Percentiles rank a stretch among this genome's conserved stretches.
Evolutionary conservation across 441 rosid species (phyloP).

Genomic region (Sinapis alba): DNA sequence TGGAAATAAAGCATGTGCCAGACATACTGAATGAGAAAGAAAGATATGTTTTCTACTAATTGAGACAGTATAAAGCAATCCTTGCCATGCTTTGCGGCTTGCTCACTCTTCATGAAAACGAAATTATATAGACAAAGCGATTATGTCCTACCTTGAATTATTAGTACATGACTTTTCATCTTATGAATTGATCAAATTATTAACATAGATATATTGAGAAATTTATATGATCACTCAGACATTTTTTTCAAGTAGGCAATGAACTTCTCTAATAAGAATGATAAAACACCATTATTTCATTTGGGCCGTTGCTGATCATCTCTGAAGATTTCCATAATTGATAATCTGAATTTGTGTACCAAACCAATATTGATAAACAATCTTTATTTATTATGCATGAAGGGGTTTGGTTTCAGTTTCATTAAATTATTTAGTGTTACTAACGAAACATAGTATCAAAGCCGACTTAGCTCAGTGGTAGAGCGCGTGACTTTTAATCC

Average conservation of each 20-base stretch:
- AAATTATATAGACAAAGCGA: background rate
- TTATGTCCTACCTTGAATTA: slow-evolving; percentile 4
- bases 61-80: slow-evolving; percentile 23
- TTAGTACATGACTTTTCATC: background rate
- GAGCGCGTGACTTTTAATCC: slow-evolving; percentile 54
- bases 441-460: background rate
- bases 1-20: slow-evolving; percentile 29
- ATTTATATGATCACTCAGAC: background rate
- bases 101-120: background rate
- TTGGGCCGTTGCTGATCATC: slow-evolving; percentile 8
- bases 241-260: background rate
- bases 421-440: background rate
- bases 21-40: slow-evolving; percentile 21
- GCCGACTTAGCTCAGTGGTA: slow-evolving; percentile 56
- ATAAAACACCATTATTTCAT: slow-evolving; percentile 25
- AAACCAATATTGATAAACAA: background rate
- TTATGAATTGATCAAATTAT: background rate
- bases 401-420: background rate
- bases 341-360: slow-evolving; percentile 16
- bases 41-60: slow-evolving; percentile 28
- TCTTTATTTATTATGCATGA: background rate
- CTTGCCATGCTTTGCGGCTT: slow-evolving; percentile 12
- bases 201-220: background rate
- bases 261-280: slow-evolving; percentile 4
- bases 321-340: slow-evolving; percentile 26